Base-by-base conservation (phyloP, 2,329 filamentous ascomycete species). In the Fusarium algeriense region DNA sequence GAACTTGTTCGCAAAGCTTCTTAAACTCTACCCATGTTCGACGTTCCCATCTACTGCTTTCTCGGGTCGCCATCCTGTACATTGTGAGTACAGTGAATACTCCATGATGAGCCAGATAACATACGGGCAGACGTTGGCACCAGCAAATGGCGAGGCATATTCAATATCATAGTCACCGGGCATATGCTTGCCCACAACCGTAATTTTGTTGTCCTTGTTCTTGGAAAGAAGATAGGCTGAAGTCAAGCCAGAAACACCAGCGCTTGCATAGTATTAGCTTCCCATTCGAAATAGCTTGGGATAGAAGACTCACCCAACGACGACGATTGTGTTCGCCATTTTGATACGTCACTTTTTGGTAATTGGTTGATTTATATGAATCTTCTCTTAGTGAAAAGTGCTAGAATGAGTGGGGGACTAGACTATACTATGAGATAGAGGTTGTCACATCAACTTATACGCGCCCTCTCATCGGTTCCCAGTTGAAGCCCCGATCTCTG, bases 121-220 rank as follows among this genome's bases (percentile, higher is more conserved):
- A 68, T 76, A 93, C 90, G 92, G 93, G 65, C 92, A 80, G 76
- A 90, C 91, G 77, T 96, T 95, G 68, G 93, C 94, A 17, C 94
- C 94, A 6, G 94, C 94, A 92, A 93, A 97, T 2, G 93, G 94
- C 9, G 93, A 97, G 1, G 93, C 91, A 80, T 97, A 98, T 84
- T 97, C 92, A 73, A 95, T 91, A 73, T 95, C 92, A 80, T 95
- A 96, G 83, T 98, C 95, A 38, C 95, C 95, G 0, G 95, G 95
- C 92, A 97, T 96, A 79, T 97, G 92, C 78, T 95, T 97, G 8
- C 93, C 92, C 35, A 94, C 84, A 38, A 97, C 85, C 1, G 92
- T 94, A 70, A 97, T 79, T 20, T 71, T 78, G 68, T 86, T 84
- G 38, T 75, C 78, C 54, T 81, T 80, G 73, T 81, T 80, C 71